These are phyloP conservation scores for Leccinum fibrillosum DNA, from an alignment of 768 basidiomycete genomes.

Conservation along the genomic window DNA sequence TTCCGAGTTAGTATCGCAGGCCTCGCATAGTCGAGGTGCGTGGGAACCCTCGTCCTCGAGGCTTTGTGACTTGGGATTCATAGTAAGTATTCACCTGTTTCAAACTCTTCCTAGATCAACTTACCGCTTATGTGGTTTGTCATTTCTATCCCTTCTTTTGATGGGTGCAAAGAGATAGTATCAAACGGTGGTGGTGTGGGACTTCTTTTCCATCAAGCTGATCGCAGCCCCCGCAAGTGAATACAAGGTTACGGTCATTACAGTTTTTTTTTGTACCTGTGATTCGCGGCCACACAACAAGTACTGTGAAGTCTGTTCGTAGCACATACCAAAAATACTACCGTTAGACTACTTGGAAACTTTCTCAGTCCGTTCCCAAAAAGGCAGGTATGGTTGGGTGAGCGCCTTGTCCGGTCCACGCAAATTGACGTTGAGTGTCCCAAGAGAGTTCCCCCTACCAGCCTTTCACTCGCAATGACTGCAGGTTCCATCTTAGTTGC, in stretches of 20 bases:
- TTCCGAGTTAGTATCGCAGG: background rate
- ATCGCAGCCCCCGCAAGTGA: background rate
- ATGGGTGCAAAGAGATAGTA: background rate
- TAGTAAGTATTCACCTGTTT: background rate
- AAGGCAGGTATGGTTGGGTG: conserved; percentile 20
- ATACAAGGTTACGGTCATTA: background rate
- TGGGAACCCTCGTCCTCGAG: background rate
- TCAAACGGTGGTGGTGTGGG: background rate
- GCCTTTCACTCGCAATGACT: conserved; percentile 21
- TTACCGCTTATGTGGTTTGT: background rate
- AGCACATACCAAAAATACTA: background rate
- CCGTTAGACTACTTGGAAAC: background rate
- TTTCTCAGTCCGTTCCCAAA: conserved; percentile 14
- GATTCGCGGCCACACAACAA: background rate
- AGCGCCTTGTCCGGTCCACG: background rate
- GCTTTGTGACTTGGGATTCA: background rate
- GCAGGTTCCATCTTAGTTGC: conserved; percentile 42
- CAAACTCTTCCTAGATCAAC: background rate
- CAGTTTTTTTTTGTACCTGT: background rate
- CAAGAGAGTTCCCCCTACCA: background rate
- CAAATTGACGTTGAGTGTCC: background rate
- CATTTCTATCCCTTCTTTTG: background rate
- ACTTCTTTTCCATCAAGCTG: background rate
- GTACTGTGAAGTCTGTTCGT: too few relatives aligned
- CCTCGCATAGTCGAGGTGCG: background rate